Evolutionary conservation across 345 rosid genomes (phyloP).

Genomic region (Salix brachista): DNA sequence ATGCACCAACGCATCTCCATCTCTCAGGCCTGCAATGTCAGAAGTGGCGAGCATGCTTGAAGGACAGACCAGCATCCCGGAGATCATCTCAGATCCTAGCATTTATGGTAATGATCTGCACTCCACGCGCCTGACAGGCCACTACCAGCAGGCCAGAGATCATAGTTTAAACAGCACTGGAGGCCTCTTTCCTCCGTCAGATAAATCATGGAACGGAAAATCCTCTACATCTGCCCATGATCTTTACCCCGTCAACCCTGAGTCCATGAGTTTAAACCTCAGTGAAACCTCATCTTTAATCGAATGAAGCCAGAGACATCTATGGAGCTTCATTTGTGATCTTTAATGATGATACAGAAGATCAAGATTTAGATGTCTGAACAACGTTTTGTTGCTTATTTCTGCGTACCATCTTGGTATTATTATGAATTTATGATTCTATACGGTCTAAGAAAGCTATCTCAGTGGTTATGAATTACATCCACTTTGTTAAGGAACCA

Average conservation of each 20-base stretch:
- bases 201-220: not conserved
- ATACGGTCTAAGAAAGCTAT: too few relatives aligned
- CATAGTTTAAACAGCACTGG: too few relatives aligned
- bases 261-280: not conserved
- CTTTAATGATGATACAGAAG: too few relatives aligned
- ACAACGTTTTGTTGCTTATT: too few relatives aligned
- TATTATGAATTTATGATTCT: too few relatives aligned
- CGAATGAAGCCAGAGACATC: not conserved
- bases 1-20: slow-evolving; percentile 38
- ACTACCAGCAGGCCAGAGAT: not conserved
- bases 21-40: slow-evolving; percentile 38
- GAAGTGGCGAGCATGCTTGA: slow-evolving; percentile 35
- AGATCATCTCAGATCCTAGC: not conserved
- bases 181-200: not conserved
- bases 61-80: slow-evolving; percentile 7
- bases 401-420: too few relatives aligned
- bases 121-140: too few relatives aligned
- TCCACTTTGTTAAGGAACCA: too few relatives aligned
- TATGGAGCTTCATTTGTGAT: too few relatives aligned
- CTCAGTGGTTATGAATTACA: too few relatives aligned
- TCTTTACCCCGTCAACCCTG: not conserved
- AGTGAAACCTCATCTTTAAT: not conserved
- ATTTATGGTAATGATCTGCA: not conserved
- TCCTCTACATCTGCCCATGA: not conserved
- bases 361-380: too few relatives aligned